Evolutionary conservation across 768 basidiomycete species (phyloP).

Genomic region (Asterophora parasitica): DNA sequence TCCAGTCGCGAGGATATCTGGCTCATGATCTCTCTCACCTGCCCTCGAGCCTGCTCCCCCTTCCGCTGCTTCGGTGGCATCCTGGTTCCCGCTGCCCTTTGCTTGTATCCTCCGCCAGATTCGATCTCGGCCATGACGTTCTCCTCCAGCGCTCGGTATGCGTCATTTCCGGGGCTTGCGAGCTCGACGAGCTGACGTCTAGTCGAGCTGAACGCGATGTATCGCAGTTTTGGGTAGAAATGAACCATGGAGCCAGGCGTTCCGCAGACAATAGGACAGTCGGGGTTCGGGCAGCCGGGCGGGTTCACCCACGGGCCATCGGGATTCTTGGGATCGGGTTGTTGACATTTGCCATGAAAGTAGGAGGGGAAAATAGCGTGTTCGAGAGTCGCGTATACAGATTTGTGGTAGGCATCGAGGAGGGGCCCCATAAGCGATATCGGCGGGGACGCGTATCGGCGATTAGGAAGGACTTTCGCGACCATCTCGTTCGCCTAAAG

Average conservation of each 20-base stretch:
- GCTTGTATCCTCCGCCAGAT: conserved; percentile 3
- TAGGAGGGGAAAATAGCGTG: conserved; percentile 60
- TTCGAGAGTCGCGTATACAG: conserved; percentile 40
- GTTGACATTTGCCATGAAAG: conserved; percentile 76
- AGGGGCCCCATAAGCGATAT: conserved; percentile 42
- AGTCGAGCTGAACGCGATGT: conserved; percentile 46
- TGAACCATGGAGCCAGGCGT: conserved; percentile 79
- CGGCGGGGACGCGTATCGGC: conserved; percentile 9
- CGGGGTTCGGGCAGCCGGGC: conserved; percentile 70
- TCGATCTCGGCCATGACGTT: conserved; percentile 33
- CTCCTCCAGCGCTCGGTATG: conserved; percentile 40
- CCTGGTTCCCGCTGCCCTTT: conserved; percentile 12
- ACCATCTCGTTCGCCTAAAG: conserved; percentile 12
- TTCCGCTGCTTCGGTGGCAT: conserved; percentile 13
- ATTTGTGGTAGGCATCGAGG: conserved; percentile 37
- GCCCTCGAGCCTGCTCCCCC: conserved; percentile 11
- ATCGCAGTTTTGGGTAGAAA: conserved; percentile 48
- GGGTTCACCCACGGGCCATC: conserved; percentile 40
- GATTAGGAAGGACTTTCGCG: conserved; percentile 8
- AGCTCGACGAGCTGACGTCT: conserved; percentile 28
- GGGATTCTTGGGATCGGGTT: conserved; percentile 29
- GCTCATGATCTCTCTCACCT: conserved; percentile 28
- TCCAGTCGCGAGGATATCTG: conserved; percentile 26
- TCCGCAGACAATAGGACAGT: conserved; percentile 75
- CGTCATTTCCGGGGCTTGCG: conserved; percentile 31